Base-by-base conservation (phyloP, 495 filamentous ascomycete species). In the Astrothelium subdiscretum region DNA sequence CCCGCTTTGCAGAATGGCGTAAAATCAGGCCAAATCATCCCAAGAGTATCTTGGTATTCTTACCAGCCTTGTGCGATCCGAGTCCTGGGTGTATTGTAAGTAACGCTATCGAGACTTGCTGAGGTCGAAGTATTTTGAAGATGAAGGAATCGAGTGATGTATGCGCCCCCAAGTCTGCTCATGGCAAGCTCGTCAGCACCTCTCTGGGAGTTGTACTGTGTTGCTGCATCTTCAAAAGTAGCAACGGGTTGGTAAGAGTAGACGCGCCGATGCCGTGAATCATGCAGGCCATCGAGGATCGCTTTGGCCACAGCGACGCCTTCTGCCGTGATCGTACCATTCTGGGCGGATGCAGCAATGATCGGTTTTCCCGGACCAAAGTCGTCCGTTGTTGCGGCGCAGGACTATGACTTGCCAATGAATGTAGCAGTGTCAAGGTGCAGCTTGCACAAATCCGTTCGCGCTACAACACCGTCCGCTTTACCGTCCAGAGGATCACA, bases 401-500 rank as follows among this genome's bases (percentile, higher is more conserved):
- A 84, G 69, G 73, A 73, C 68, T 83, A 84, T 10, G 74, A 58
- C 48, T 74, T 66, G 38, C 80, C 80, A 43, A 82, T 71, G 57
- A 75, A 75, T 24, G 69, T 70, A 54, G 68, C 73, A 54, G 79
- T 66, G 62, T 80, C 74, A 66, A 77, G 79, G 59, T 75, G 62
- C 3, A 79, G 68, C 59, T 70, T 73, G 74, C 81, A 83, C 32
- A 82, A 75, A 60, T 83, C 79, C 1, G 78, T 75, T 5, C 80
- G 72, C 29, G 77, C 73, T 43, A 82, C 70, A 12, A 84, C 80
- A 24, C 79, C 80, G 62, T 84, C 81, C 5, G 71, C 74, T 35
- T 71, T 72, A 3, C 81, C 81, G 61, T 83, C 81, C 12, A 83
- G 70, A 42, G 72, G 67, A 60, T 84, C 81, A 26, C 81, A 83